A percentile compares a stretch with the other conserved stretches of the same genome.
Evolutionary conservation across 179 eudicot genomes (phyloP).

Genomic region (Heliamphora pulchella): DNA sequence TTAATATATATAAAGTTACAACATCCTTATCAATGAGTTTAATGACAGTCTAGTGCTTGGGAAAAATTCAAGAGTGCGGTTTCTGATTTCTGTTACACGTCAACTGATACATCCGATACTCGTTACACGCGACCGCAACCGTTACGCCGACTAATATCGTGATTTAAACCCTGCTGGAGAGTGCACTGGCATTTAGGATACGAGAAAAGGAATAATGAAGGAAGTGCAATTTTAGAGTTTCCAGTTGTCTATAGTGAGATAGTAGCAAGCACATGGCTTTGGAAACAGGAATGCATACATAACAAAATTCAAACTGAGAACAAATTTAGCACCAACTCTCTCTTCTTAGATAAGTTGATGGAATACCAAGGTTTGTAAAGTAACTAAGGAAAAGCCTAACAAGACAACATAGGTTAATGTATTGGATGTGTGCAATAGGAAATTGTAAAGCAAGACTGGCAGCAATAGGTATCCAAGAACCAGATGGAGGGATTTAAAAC

Average conservation of each 20-base stretch:
- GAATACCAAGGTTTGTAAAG: neutral
- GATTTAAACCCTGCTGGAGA: neutral
- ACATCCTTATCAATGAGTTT: too few relatives aligned
- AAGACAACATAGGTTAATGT: neutral
- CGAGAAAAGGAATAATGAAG: neutral
- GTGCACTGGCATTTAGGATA: neutral
- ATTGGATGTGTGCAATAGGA: neutral
- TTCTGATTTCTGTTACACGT: too few relatives aligned
- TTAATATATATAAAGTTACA: too few relatives aligned
- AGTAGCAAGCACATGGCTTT: neutral
- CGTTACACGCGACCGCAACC: too few relatives aligned
- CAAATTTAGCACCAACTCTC: neutral
- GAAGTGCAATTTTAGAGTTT: neutral
- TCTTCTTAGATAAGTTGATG: neutral
- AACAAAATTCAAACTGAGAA: neutral
- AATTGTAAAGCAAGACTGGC: neutral
- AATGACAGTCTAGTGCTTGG: too few relatives aligned
- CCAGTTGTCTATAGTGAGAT: neutral
- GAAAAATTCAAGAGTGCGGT: too few relatives aligned
- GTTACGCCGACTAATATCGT: too few relatives aligned
- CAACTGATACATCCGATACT: too few relatives aligned
- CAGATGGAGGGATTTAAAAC: neutral
- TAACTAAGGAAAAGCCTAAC: neutral
- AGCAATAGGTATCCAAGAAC: neutral
- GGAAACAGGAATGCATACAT: neutral